Evolutionary conservation across 1,284 basidiomycete genomes (phyloP), one percentile per base, ranked within the genome.

Genomic region (Moesziomyces sp.): DNA sequence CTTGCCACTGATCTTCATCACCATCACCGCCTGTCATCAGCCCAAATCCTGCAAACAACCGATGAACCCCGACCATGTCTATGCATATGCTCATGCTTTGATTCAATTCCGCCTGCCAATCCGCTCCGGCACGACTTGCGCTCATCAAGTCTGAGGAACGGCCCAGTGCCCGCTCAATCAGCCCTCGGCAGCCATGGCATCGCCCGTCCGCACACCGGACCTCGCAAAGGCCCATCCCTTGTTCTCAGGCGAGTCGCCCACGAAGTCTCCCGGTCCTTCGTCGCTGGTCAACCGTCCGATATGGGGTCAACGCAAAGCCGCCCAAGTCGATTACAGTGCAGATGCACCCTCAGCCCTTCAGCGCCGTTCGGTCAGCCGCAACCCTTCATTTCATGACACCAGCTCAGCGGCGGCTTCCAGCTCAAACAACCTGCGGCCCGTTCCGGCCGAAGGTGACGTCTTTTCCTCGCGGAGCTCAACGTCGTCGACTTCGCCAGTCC

Each of bases 231-330:
- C 71, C 3, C 71, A 74, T 59, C 71, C 71, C 13, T 61, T 74
- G 28, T 69, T 74, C 44, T 49, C 61, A 9, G 65, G 62, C 54
- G 71, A 74, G 21, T 68, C 65, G 24, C 66, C 65, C n/a, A 65
- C 71, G 14, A 65, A 65, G 51, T 68, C 65, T 26, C 65, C 71
- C 21, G 61, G 54, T 9, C 61, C 71, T 1, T 53, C 70, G 6
- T 73, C 71, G 18, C 61, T 74, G 18, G 71, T 74, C 51, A 74
- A 74, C 43, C 60, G 71, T 5, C 65, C 71, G 4, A 59, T 74
- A n/a, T 74, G 71, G 71, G 71, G 65, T 35, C 71, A 74, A 45
- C 57, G 70, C 21, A 73, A 73, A 35, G 64, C 58, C 16, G 43
- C 59, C 3, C 38, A 55, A 4, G 54, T 68, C 26, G 70, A 73